These are phyloP conservation scores for Aspergillus mulundensis DNA, from an alignment of 495 filamentous ascomycete species.

Conservation along the genomic window DNA sequence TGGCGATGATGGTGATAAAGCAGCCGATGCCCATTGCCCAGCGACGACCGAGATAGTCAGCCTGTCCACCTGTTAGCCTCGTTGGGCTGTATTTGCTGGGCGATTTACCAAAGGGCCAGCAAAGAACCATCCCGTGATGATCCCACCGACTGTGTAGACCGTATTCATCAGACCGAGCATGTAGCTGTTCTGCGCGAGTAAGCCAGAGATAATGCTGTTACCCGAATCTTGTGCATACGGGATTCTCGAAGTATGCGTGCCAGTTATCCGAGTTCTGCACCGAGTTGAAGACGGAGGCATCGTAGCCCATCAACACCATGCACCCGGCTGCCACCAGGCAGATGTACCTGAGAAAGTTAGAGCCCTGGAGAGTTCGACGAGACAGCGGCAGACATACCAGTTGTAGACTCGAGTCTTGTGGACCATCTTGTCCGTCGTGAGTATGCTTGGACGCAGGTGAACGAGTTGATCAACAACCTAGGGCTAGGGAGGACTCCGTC, in stretches of 20 bases:
- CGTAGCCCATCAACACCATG: conserved; percentile 65
- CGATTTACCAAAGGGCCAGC: too few species aligned
- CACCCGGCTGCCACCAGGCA: conserved; percentile 59
- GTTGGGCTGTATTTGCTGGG: too few species aligned
- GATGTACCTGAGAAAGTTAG: conserved; percentile 57
- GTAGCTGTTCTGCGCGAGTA: too few species aligned
- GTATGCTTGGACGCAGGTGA: too few species aligned
- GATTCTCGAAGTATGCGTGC: conserved; percentile 54
- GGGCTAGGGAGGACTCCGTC: too few species aligned
- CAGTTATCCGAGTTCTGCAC: conserved; percentile 57
- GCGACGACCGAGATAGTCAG: conserved; percentile 54
- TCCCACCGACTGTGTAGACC: conserved; percentile 59
- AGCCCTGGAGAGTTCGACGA: too few species aligned
- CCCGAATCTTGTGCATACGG: conserved; percentile 45
- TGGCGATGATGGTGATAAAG: conserved; percentile 55
- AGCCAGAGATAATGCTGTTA: too few species aligned
- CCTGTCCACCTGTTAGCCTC: too few species aligned
- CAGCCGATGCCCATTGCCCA: conserved; percentile 57
- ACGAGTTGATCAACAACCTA: too few species aligned
- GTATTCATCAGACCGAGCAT: conserved; percentile 57
- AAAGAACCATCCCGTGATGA: conserved; percentile 58
- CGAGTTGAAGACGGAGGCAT: conserved; percentile 63
- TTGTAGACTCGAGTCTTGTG: too few species aligned
- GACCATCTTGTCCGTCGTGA: too few species aligned
- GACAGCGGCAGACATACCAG: too few species aligned